Percentiles rank a stretch among this genome's conserved stretches.
Conservation (phyloP, 2,329 filamentous ascomycete species). For the Didymella sp. region DNA sequence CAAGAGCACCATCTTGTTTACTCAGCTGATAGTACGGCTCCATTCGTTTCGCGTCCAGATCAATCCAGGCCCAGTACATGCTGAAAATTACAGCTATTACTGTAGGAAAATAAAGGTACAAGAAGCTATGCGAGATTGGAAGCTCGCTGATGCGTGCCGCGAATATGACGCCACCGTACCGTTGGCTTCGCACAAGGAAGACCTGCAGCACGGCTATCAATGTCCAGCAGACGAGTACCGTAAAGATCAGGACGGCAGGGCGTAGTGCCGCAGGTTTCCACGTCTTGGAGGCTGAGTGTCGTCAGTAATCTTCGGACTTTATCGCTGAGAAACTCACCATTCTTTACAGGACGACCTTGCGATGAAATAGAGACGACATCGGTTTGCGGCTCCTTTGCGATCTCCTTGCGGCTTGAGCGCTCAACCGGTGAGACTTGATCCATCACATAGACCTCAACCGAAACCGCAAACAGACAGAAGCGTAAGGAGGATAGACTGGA, state of each 20-base stretch:
- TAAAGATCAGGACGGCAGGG: slow-evolving; percentile 19
- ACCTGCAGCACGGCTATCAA: slow-evolving; percentile 57
- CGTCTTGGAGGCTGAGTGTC: not conserved
- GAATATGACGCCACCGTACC: slow-evolving; percentile 54
- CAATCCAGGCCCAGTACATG: slow-evolving; percentile 66
- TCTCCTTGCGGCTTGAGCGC: not conserved
- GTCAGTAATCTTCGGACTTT: too few species aligned
- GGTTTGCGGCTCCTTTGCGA: not conserved
- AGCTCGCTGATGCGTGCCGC: slow-evolving; percentile 48
- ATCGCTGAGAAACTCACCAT: not conserved
- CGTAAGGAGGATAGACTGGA: not conserved
- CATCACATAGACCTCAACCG: not conserved
- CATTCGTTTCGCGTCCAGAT: slow-evolving; percentile 64
- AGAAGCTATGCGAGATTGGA: slow-evolving; percentile 53
- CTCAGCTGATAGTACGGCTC: slow-evolving; percentile 68
- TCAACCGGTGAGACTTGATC: not conserved
- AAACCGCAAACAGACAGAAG: not conserved
- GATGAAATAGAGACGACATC: not conserved
- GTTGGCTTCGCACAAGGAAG: slow-evolving; percentile 52
- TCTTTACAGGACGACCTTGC: not conserved
- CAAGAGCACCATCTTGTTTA: slow-evolving; percentile 52
- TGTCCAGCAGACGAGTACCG: slow-evolving; percentile 19
- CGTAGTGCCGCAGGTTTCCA: slow-evolving; percentile 36
- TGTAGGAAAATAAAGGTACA: slow-evolving; percentile 59
- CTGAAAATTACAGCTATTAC: slow-evolving; percentile 63